Percentiles rank a stretch among this genome's conserved stretches.
Evolutionary conservation across 164 flowering plant species (phyloP).

Genomic region (Chimonanthus salicifolius): DNA sequence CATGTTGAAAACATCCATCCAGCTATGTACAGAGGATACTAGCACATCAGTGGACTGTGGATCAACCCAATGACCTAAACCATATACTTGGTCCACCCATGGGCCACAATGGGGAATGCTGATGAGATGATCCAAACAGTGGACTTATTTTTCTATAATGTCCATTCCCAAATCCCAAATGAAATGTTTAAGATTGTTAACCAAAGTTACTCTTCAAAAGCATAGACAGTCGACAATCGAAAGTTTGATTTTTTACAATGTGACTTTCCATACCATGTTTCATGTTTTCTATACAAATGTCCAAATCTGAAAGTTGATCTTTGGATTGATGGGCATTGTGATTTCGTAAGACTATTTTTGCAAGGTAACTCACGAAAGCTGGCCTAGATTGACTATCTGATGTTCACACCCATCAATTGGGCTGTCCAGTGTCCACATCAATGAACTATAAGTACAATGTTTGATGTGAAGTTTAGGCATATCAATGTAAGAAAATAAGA

Average conservation of each 20-base stretch:
- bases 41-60: too few relatives aligned
- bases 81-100: not conserved
- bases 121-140: not conserved
- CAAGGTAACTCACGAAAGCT: not conserved
- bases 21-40: too few relatives aligned
- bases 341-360: not conserved
- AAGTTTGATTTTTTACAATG: too few relatives aligned
- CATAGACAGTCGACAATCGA: too few relatives aligned
- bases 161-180: not conserved
- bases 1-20: too few relatives aligned
- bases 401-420: not conserved
- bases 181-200: not conserved
- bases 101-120: not conserved
- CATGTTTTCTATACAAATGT: not conserved
- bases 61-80: too few relatives aligned
- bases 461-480: not conserved
- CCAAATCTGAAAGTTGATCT: not conserved
- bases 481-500: too few relatives aligned
- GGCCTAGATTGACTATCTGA: not conserved
- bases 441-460: not conserved
- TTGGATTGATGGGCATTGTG: not conserved
- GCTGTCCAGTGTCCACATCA: not conserved
- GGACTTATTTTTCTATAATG: not conserved
- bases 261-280: not conserved
- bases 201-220: not conserved